Base-by-base conservation (phyloP, 192 early-diverging fungal species). In the Backusella sp. region DNA sequence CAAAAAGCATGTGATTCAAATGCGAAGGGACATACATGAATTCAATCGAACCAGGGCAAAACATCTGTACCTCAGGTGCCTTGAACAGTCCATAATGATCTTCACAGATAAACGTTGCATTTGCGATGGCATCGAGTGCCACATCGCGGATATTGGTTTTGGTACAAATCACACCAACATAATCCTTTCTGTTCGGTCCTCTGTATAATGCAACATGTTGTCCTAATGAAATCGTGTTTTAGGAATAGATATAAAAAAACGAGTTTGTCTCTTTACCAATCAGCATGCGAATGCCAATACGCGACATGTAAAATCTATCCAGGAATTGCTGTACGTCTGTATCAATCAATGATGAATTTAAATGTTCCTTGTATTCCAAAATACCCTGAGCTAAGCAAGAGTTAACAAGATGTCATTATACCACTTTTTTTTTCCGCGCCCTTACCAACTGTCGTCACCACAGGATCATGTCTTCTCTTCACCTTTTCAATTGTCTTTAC, bases 251-350 rank as follows among this genome's bases (percentile, higher is more conserved):
- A 41, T 8, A 32, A 32, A 32, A 28, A 32, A 32, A 32, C 32
- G 32, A 32, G 32, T 3, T 3, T 32, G 49, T 65, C 44, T 79
- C 84, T 77, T 84, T 89, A 80, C 94, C 97, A 76, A 99, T 96
- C 67, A 99, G 88, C 94, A 97, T 96, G 67, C 97, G 92, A 80
- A 99, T 97, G n/a, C 97, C 97, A 74, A 98, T 98, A 68, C 97
- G 93, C 32, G 94, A 96, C 90, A 97, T 93, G 84, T 98, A 97
- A 86, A 98, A 98, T 41, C 95, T 90, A 84, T 97, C 96, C 74
- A 98, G 82, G 75, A 98, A 98, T 35, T 90, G 86, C 84, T 98
- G 96, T 17, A 97, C 87, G 49, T 89, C 92, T 21, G 90, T 89
- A 83, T 93, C 89, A 46, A 94, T 87, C 17, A 78, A 59, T n/a